Evolutionary conservation across 148 eudicot species (phyloP), one percentile per base, ranked within the genome.

Genomic region (Cornus controversa): DNA sequence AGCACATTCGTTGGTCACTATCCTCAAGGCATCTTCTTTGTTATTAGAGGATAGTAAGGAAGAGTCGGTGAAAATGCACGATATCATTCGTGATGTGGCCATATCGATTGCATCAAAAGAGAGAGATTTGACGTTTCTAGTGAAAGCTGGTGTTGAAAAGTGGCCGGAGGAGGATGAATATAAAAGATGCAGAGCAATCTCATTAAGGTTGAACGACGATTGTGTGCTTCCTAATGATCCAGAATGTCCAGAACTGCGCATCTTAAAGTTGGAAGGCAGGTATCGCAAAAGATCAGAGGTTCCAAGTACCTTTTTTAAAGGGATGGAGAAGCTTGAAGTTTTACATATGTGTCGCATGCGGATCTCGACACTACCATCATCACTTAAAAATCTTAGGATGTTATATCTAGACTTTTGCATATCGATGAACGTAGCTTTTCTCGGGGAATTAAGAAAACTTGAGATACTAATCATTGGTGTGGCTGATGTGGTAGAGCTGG

Each of bases 21-120:
- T 0, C 11, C 83, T 83, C 11, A 77, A 31, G 62, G 2, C 9
- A 25, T 53, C 45, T 69, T 83, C n/a, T 23, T 54, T 81, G 20
- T 25, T 83, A 42, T 18, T 79, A 7, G 67, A 28, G 0, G 50
- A 67, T 15, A 0, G 1, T 2, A 2, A 36, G 2, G 64, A 66
- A 10, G 40, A n/a, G 0, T 0, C 2, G 5, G 75, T 79, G 0
- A 80, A 69, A 40, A 23, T 83, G 71, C 83, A 83, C 36, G 80
- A 80, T 77, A 75, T 83, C n/a, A 78, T 73, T 4, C 62, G 80
- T 13, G 78, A 64, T 23, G 75, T 76, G 0, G 79, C 40, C 10
- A 28, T 77, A 0, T 47, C 36, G 4, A 76, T 80, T 27, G 67
- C 78, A 13, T 40, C 45, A 40, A 15, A 28, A 18, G 77, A 58